A percentile compares a stretch with the other conserved stretches of the same genome.
Conservation (phyloP, 441 rosid genomes). For the Bruguiera hainesii region DNA sequence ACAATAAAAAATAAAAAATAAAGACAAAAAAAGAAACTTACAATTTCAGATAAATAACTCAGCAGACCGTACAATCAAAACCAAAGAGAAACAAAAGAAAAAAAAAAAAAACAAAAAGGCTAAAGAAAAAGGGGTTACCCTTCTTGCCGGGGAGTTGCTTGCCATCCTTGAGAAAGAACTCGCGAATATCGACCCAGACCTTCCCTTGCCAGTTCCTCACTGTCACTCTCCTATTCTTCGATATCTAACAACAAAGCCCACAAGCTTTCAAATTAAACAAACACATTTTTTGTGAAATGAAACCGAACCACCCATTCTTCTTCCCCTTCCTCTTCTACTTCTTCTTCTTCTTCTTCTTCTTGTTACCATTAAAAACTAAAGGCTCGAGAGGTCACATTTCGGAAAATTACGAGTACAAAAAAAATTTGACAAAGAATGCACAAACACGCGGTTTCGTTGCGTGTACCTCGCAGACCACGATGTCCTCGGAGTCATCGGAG, state of each 20-base stretch:
- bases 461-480: constrained; percentile 70
- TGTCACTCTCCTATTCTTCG: constrained; percentile 78
- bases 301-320: too few relatives aligned
- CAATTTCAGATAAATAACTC: neutral
- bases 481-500: constrained; percentile 52
- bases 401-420: too few relatives aligned
- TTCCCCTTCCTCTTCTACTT: too few relatives aligned
- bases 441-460: neutral
- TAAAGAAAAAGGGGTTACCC: constrained; percentile 33
- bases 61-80: neutral
- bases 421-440: neutral
- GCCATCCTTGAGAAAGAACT: constrained; percentile 84
- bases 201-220: constrained; percentile 86
- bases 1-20: too few relatives aligned
- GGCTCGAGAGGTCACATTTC: too few relatives aligned
- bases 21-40: neutral
- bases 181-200: constrained; percentile 86
- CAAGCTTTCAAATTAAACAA: neutral
- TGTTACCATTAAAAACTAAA: too few relatives aligned
- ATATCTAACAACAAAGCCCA: constrained; percentile 42
- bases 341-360: too few relatives aligned
- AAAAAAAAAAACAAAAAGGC: neutral
- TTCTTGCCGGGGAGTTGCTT: constrained; percentile 78
- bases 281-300: too few relatives aligned
- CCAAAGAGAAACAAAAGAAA: too few relatives aligned